Base-by-base conservation (phyloP, 1,284 basidiomycete genomes). In the Microbotryum scabiosae region DNA sequence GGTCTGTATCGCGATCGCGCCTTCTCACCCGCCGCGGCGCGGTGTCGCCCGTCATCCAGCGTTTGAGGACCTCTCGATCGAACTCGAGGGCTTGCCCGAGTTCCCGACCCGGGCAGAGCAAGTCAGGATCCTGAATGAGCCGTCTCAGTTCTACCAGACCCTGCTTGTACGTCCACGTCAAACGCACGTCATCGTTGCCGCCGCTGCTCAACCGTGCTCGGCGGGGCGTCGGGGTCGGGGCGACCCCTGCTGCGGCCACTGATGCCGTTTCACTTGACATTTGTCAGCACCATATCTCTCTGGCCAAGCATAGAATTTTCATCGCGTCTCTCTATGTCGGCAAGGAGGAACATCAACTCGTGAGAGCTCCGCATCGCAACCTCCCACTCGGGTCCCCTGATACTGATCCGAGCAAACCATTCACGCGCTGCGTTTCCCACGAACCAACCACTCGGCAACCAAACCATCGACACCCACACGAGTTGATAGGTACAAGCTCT, bases 261-360 rank as follows among this genome's bases (percentile, higher is more conserved):
- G n/a, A n/a, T n/a, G n/a, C n/a, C n/a, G n/a, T n/a, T n/a, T n/a
- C n/a, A n/a, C n/a, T n/a, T n/a, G n/a, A n/a, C n/a, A 18, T 18
- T 41, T 41, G 3, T 41, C 16, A 41, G 36, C 36, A 41, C 16
- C 36, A 90, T 80, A 84, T 96, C 58, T 77, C 78, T 51, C 77
- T 81, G 44, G 91, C 92, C 2, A 82, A 82, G 65, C 76, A 78
- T 60, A 81, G 89, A 60, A 84, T 97, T 71, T 87, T 92, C 72
- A 81, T 97, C 51, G 93, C 90, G 1, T 90, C 88, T 12, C 75
- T 91, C 32, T 91, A 91, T 72, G 84, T 91, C 54, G 87, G 87
- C 26, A 79, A 82, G 5, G 81, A 82, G 58, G 85, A 90, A 73
- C 74, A 76, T 21, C 79, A 85, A 61, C 78, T 91, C 58, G 88